Conservation (phyloP, 208 protist genomes). For the Leishmania martiniquensis region DNA sequence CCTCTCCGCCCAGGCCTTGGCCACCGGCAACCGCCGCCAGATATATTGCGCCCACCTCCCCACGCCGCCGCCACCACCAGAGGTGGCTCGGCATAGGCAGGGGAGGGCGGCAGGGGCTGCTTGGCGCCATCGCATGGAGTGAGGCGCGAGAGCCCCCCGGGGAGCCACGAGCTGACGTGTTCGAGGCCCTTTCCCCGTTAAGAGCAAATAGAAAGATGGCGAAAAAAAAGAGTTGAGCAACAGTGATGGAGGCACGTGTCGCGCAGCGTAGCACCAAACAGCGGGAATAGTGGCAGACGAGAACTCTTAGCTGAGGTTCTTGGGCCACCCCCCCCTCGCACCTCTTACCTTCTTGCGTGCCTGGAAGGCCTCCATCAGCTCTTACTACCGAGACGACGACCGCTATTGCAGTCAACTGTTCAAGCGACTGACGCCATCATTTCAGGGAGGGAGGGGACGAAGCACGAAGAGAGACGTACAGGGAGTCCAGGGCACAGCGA, state of each 20-base stretch:
- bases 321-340: too few species aligned
- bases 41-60: neutral
- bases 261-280: too few species aligned
- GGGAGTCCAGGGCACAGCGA: neutral
- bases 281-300: neutral
- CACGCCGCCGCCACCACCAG: neutral
- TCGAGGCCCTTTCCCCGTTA: neutral
- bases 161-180: too few species aligned
- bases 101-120: neutral
- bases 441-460: neutral
- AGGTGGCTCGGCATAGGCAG: neutral
- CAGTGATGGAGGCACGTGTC: neutral
- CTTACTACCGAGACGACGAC: too few species aligned
- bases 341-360: too few species aligned
- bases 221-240: slow-evolving; percentile 5
- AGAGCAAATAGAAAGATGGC: neutral
- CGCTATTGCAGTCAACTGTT: neutral
- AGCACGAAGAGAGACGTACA: neutral
- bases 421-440: neutral
- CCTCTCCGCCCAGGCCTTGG: neutral
- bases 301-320: too few species aligned
- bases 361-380: too few species aligned
- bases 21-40: neutral
- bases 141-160: neutral
- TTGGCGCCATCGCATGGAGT: neutral